These are phyloP conservation scores for Fusarium annulatum DNA, from an alignment of 2,329 filamentous ascomycete species.

Conservation along the genomic window DNA sequence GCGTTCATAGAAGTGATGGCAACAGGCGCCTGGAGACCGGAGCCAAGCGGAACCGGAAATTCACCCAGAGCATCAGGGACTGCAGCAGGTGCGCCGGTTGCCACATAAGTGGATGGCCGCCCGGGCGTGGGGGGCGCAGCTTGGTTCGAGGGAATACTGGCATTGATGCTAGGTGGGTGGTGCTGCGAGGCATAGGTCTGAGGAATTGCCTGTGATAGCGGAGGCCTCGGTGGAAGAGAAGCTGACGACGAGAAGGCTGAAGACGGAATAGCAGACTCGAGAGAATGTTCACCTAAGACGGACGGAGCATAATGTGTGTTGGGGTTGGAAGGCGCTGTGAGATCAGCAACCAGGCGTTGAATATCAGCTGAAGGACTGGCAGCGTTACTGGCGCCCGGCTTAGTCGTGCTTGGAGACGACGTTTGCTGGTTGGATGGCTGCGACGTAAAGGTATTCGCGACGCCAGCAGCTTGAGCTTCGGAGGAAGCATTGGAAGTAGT, in stretches of 20 bases:
- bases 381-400: conserved; percentile 43
- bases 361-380: conserved; percentile 52
- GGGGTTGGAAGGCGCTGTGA: conserved; percentile 51
- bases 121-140: conserved; percentile 48
- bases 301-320: conserved; percentile 45
- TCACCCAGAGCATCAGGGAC: conserved; percentile 48
- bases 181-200: conserved; percentile 54
- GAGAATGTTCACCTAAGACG: conserved; percentile 43
- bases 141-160: conserved; percentile 45
- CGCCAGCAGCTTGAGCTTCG: conserved; percentile 43
- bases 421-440: conserved; percentile 40
- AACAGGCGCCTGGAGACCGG: conserved; percentile 45
- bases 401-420: conserved; percentile 43
- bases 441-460: conserved; percentile 32
- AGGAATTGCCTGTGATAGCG: conserved; percentile 52
- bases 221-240: conserved; percentile 61
- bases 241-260: conserved; percentile 52
- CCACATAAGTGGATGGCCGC: conserved; percentile 50
- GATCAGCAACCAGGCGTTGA: conserved; percentile 56
- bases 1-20: conserved; percentile 47
- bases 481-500: conserved; percentile 45
- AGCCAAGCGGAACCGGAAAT: conserved; percentile 46
- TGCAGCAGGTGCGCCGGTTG: conserved; percentile 48
- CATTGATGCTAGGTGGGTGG: conserved; percentile 48
- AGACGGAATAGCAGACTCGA: conserved; percentile 42